Conservation (phyloP, 768 basidiomycete species). For the Podaxis carcinomalis region DNA sequence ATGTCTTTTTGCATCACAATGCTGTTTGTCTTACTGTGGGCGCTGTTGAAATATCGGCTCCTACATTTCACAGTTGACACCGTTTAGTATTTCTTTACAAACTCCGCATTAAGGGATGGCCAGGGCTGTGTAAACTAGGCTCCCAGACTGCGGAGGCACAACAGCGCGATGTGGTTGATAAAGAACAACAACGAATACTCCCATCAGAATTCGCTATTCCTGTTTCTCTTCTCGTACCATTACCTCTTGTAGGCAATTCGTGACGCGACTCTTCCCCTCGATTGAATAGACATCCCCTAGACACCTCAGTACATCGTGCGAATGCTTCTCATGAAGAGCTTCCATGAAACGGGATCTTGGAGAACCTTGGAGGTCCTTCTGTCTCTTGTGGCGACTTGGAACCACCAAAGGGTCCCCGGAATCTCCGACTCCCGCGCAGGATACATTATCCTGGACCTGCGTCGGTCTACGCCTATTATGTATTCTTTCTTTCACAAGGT, state of each 20-base stretch:
- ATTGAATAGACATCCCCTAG: neutral
- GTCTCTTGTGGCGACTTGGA: neutral
- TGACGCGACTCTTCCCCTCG: neutral
- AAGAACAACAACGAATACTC: neutral
- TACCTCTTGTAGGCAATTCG: neutral
- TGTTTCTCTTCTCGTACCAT: neutral
- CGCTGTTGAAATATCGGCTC: neutral
- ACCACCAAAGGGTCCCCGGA: neutral
- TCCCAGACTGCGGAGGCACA: neutral
- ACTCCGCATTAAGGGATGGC: neutral
- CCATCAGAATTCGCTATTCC: slow-evolving; percentile 4
- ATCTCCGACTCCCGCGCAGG: neutral
- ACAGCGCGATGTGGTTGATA: neutral
- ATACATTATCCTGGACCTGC: neutral
- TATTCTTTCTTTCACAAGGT: neutral
- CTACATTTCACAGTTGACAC: neutral
- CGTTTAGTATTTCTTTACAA: neutral
- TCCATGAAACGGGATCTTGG: neutral
- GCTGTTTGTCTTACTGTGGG: neutral
- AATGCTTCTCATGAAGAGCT: slow-evolving; percentile 1
- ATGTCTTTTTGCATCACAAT: neutral
- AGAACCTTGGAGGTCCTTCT: neutral
- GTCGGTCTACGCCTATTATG: neutral
- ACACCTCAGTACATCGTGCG: neutral
- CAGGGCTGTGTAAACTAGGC: neutral